Conservation (phyloP, 1,139 yeast species). For the Suhomyces atakaporum region DNA sequence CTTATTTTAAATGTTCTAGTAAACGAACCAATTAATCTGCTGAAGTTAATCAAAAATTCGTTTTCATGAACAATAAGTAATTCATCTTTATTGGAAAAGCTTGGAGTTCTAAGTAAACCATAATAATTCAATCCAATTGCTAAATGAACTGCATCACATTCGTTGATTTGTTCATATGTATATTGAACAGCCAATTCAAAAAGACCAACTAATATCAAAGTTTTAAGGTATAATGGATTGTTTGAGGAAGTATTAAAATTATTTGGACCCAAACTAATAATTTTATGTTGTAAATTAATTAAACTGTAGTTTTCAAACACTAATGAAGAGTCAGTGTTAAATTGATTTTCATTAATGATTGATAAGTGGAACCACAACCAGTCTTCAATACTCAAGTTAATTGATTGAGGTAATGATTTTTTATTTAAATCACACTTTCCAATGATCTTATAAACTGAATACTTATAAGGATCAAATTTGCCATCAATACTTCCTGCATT, state of each 20-base stretch:
- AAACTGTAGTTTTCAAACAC: conserved; percentile 74
- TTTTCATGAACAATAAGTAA: conserved; percentile 39
- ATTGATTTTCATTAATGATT: conserved; percentile 61
- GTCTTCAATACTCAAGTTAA: conserved; percentile 85
- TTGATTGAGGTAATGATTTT: conserved; percentile 69
- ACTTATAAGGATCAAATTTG: conserved; percentile 79
- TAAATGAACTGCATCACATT: conserved; percentile 87
- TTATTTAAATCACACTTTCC: conserved; percentile 87
- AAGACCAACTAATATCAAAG: conserved; percentile 72
- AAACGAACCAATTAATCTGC: conserved; percentile 65
- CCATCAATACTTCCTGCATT: conserved; percentile 34
- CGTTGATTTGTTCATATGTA: conserved; percentile 61
- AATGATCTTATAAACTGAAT: conserved; percentile 84
- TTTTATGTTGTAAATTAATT: conserved; percentile 69
- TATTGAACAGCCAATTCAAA: conserved; percentile 81
- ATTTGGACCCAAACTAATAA: conserved; percentile 71
- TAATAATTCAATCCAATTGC: conserved; percentile 80
- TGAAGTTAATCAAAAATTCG: conserved; percentile 53
- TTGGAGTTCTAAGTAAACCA: conserved; percentile 63
- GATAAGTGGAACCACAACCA: conserved; percentile 96
- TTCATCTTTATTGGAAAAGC: conserved; percentile 31
- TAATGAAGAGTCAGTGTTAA: conserved; percentile 42
- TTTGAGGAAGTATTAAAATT: conserved; percentile 67
- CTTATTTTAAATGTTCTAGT: conserved; percentile 80
- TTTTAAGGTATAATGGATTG: conserved; percentile 76